A percentile compares a stretch with the other conserved stretches of the same genome.
Evolutionary conservation across 306 rosid species (phyloP).

Genomic region (Trichosanthes cucumerina): DNA sequence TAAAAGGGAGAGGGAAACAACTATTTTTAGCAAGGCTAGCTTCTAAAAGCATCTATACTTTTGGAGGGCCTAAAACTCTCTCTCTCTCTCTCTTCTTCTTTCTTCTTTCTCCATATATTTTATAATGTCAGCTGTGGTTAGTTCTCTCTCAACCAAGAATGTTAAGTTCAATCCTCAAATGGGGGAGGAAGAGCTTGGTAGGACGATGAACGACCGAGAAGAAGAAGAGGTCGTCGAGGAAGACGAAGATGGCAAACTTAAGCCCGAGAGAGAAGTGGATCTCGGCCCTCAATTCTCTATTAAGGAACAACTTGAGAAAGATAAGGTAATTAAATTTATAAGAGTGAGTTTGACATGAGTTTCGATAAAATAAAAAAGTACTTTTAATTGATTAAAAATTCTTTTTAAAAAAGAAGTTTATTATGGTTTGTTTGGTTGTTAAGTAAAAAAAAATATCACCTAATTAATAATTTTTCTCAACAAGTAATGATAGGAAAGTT

Average conservation of each 20-base stretch:
- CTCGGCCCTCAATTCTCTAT: slow-evolving; percentile 81
- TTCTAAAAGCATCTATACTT: not conserved
- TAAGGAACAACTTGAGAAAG: slow-evolving; percentile 90
- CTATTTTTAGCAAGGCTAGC: not conserved
- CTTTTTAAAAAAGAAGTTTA: too few species aligned
- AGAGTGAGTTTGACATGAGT: not conserved
- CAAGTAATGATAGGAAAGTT: not conserved
- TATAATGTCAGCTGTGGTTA: not conserved
- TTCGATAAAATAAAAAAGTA: too few species aligned
- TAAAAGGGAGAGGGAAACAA: not conserved
- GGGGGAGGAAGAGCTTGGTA: not conserved
- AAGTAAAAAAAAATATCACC: too few species aligned
- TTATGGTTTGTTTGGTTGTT: too few species aligned
- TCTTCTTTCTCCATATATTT: not conserved
- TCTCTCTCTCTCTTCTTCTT: not conserved
- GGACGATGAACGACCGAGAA: not conserved
- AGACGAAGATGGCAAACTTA: slow-evolving; percentile 33
- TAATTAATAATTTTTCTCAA: too few species aligned
- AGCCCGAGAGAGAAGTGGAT: slow-evolving; percentile 32
- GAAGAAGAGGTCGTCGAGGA: slow-evolving; percentile 18
- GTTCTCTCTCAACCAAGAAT: not conserved
- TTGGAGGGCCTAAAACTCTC: not conserved
- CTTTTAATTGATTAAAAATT: too few species aligned
- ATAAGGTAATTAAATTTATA: slow-evolving; percentile 43
- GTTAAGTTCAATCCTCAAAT: not conserved